Conservation (phyloP, 2,329 filamentous ascomycete species). For the Trichoderma semiorbis region DNA sequence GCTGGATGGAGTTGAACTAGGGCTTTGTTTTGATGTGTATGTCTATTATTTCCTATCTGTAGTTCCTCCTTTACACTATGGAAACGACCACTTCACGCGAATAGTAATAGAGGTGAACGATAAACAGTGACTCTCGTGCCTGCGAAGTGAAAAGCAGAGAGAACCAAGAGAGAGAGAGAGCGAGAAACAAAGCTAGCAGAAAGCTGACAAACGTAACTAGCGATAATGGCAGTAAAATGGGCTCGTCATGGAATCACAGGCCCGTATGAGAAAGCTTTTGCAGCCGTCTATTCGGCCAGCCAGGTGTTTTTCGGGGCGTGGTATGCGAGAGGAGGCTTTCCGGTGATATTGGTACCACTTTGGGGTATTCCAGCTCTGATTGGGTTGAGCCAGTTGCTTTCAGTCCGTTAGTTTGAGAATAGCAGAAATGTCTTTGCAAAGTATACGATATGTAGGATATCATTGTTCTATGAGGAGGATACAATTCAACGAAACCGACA, state of each 20-base stretch:
- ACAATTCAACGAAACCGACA: neutral
- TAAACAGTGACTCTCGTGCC: fast-evolving
- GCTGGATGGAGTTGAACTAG: neutral
- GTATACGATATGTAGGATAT: neutral
- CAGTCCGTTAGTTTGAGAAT: neutral
- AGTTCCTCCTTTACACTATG: neutral
- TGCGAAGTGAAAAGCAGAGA: neutral
- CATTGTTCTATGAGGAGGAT: neutral
- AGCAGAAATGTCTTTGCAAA: neutral
- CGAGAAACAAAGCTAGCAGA: neutral
- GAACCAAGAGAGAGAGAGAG: neutral
- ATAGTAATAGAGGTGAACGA: too few species aligned
- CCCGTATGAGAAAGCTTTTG: neutral
- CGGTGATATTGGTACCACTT: neutral
- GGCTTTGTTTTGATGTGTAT: neutral
- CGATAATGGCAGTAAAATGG: neutral
- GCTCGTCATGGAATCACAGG: neutral
- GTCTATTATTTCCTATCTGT: neutral
- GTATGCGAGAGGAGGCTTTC: neutral
- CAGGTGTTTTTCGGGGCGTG: neutral
- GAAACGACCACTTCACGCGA: neutral
- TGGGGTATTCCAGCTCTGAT: neutral
- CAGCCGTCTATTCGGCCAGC: neutral
- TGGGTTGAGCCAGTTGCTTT: neutral
- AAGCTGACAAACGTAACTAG: neutral